Evolutionary conservation across 441 rosid genomes (phyloP).

Genomic region (Euphorbia schlechtendalii): DNA sequence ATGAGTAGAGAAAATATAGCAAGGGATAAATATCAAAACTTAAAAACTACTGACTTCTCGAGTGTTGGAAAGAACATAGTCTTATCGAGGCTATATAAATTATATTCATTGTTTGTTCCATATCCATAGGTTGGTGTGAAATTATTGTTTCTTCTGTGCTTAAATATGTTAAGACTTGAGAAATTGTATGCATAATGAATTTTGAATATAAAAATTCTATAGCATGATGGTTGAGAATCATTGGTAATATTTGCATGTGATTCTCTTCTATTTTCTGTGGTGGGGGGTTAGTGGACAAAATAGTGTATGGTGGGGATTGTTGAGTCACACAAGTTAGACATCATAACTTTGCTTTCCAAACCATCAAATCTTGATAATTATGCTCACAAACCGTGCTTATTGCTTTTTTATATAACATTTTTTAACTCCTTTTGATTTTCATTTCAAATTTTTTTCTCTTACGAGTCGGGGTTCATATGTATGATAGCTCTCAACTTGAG

Average conservation of each 20-base stretch:
- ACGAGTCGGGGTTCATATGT: background rate
- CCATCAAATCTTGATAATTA: no score
- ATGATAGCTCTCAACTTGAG: conserved; percentile 3
- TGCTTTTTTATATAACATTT: no score
- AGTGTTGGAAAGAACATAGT: background rate
- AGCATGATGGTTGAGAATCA: background rate
- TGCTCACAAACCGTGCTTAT: no score
- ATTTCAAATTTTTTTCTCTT: no score
- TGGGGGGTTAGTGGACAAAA: background rate
- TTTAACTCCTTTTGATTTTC: no score
- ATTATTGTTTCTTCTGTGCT: background rate
- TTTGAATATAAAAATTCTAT: background rate
- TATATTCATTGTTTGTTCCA: background rate
- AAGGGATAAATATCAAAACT: background rate
- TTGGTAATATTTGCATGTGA: background rate
- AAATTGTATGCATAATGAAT: no score
- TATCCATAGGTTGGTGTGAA: background rate
- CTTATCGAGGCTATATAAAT: background rate
- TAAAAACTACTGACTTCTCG: background rate
- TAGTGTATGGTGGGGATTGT: background rate
- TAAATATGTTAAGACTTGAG: background rate
- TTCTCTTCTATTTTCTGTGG: background rate
- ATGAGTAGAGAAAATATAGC: background rate
- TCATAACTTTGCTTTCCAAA: no score
- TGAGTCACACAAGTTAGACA: no score